These are phyloP conservation scores for Malus hybrid DNA, from an alignment of 331 rosid genomes.

Conservation along the genomic window DNA sequence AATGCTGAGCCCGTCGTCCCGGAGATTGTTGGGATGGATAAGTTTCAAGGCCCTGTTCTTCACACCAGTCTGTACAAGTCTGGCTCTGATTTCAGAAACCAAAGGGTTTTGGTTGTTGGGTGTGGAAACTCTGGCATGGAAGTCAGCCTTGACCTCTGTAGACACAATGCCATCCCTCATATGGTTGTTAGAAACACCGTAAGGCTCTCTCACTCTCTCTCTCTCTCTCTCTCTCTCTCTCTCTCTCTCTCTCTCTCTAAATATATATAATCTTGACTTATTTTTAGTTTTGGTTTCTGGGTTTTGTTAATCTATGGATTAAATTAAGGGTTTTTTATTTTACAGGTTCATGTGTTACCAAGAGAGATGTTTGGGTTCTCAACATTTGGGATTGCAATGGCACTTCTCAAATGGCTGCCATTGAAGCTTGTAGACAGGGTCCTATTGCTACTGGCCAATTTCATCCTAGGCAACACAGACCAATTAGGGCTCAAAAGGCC, in stretches of 20 bases:
- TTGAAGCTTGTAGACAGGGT: constrained; percentile 63
- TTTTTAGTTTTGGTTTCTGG: background rate
- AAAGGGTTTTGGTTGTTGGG: constrained; percentile 72
- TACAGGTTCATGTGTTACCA: constrained; percentile 86
- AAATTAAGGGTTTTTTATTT: background rate
- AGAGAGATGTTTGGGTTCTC: constrained; percentile 85
- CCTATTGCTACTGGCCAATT: constrained; percentile 35
- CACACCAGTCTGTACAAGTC: constrained; percentile 66
- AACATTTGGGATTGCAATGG: constrained; percentile 74
- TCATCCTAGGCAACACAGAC: constrained; percentile 63
- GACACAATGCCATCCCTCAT: constrained; percentile 63
- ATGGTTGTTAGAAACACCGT: constrained; percentile 89
- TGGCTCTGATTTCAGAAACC: constrained; percentile 40
- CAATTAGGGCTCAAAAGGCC: constrained; percentile 77
- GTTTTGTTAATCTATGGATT: background rate
- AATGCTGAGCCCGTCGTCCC: constrained; percentile 82
- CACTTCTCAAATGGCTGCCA: constrained; percentile 64
- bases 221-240: no score
- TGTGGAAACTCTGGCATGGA: constrained; percentile 99
- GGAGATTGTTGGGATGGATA: constrained; percentile 43
- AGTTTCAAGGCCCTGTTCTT: constrained; percentile 35
- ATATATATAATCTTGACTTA: background rate
- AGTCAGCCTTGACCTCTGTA: constrained; percentile 86
- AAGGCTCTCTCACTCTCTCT: constrained; percentile 9
- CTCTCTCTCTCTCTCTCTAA: background rate